Conservation (phyloP, 2,329 filamentous ascomycete species). For the Pseudonectria foliicola region DNA sequence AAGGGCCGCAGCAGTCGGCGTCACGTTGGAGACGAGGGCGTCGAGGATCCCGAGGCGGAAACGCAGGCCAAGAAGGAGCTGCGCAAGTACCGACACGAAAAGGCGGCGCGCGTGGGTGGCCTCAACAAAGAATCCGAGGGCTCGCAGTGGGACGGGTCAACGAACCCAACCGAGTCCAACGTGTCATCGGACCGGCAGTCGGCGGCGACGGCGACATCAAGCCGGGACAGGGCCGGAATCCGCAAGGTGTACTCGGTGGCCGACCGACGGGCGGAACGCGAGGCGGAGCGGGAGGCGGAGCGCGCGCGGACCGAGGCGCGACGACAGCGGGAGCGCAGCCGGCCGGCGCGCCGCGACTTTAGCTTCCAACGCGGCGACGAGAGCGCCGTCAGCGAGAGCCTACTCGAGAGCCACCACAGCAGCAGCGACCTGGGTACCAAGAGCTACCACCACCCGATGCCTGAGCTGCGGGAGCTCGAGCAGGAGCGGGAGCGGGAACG, state of each 20-base stretch:
- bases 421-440: constrained; percentile 49
- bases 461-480: constrained; percentile 37
- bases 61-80: constrained; percentile 61
- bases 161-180: constrained; percentile 59
- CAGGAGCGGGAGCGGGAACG: constrained; percentile 20
- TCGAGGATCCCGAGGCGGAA: constrained; percentile 59
- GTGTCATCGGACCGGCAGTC: constrained; percentile 55
- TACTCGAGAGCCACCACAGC: constrained; percentile 28
- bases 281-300: constrained; percentile 45
- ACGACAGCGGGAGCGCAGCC: constrained; percentile 47
- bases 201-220: constrained; percentile 45
- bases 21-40: constrained; percentile 50
- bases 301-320: constrained; percentile 50
- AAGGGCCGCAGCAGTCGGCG: constrained; percentile 28
- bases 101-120: constrained; percentile 78
- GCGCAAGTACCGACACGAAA: constrained; percentile 78
- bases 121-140: constrained; percentile 78
- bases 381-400: constrained; percentile 23
- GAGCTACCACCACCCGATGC: constrained; percentile 49
- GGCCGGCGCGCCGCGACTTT: constrained; percentile 41
- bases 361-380: constrained; percentile 41
- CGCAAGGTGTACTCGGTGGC: constrained; percentile 56
- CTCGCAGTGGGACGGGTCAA: constrained; percentile 68
- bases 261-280: constrained; percentile 45
- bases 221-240: constrained; percentile 36